Evolutionary conservation across 768 basidiomycete genomes (phyloP).

Genomic region (Leccinellum rugosiceps): DNA sequence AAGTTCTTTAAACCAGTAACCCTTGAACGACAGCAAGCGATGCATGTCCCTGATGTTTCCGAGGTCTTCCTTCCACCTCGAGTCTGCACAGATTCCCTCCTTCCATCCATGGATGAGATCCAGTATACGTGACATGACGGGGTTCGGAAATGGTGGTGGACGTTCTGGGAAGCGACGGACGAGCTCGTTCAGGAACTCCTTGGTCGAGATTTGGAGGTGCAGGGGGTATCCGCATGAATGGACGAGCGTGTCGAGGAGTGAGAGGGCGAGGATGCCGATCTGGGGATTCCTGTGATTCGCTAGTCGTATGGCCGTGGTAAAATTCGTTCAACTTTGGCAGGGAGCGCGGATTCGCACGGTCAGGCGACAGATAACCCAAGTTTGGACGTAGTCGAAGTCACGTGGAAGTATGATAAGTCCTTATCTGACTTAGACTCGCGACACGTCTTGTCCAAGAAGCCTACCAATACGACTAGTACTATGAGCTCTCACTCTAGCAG

Average conservation of each 20-base stretch:
- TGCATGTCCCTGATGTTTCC: conserved; percentile 99
- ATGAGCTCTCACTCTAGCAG: neutral
- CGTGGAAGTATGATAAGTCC: neutral
- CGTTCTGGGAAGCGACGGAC: too few relatives aligned
- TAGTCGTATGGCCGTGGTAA: too few relatives aligned
- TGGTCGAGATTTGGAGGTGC: too few relatives aligned
- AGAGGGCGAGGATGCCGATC: too few relatives aligned
- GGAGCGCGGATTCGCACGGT: too few relatives aligned
- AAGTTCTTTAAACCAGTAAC: conserved; percentile 70
- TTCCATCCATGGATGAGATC: conserved; percentile 92
- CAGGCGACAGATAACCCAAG: neutral
- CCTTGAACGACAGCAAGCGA: conserved; percentile 89
- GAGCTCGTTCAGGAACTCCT: too few relatives aligned
- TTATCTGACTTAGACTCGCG: too few relatives aligned
- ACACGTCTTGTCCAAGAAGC: too few relatives aligned
- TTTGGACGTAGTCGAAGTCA: neutral
- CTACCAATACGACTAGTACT: too few relatives aligned
- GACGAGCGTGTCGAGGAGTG: too few relatives aligned
- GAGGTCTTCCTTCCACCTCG: conserved; percentile 93
- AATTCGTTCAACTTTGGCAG: neutral
- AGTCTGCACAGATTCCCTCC: conserved; percentile 83
- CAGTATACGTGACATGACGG: conserved; percentile 92
- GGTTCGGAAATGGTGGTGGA: conserved; percentile 87
- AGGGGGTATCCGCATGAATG: too few relatives aligned
- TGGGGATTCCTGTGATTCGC: too few relatives aligned